Base-by-base conservation (phyloP, 495 filamentous ascomycete species). In the Hyaloscypha bicolor region DNA sequence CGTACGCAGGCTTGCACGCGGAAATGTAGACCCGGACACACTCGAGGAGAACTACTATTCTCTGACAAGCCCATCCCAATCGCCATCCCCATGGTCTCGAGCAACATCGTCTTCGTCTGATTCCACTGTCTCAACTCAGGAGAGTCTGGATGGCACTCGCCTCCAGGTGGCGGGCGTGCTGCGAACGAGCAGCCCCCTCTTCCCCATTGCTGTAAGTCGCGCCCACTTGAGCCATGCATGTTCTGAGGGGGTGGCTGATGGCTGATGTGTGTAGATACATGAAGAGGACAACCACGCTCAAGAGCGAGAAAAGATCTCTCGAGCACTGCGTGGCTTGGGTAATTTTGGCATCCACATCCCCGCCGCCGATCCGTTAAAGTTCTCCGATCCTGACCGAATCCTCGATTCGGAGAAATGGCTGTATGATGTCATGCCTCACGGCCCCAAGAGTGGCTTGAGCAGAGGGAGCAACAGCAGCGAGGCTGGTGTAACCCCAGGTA, bases 1-100 rank as follows among this genome's bases (percentile, higher is more conserved):
- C 21, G 29, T 56, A 14, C 21, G 53, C 22, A 56, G 53, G 29
- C 29, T 12, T 12, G 3, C 4, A 29, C 53, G 21, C 11, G 53
- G 8, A 19, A 48, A 14, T 29, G 19, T 56, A 25, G 21, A 31
- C 53, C 29, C 53, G 9, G 53, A 56, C 8, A 14, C 22, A n/a
- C 19, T 56, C 19, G 53, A 56, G 16, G 53, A 56, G 29, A 56
- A 56, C 29, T 56, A 31, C 29, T 56, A 56, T 31, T 25, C 53
- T 56, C 21, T 56, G 22, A 11, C 29, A 25, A 56, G 53, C 21
- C 53, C 53, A 12, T 4, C 53, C 21, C 53, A 56, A 31, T 56
- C 53, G 21, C 29, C 53, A 12, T 29, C 53, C 5, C 29, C 53
- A 29, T 56, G 42, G 42, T 48, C 42, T 48, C 42, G 42, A 48